These are phyloP conservation scores for Mycena chlorophos DNA, from an alignment of 768 basidiomycete genomes.

Conservation along the genomic window DNA sequence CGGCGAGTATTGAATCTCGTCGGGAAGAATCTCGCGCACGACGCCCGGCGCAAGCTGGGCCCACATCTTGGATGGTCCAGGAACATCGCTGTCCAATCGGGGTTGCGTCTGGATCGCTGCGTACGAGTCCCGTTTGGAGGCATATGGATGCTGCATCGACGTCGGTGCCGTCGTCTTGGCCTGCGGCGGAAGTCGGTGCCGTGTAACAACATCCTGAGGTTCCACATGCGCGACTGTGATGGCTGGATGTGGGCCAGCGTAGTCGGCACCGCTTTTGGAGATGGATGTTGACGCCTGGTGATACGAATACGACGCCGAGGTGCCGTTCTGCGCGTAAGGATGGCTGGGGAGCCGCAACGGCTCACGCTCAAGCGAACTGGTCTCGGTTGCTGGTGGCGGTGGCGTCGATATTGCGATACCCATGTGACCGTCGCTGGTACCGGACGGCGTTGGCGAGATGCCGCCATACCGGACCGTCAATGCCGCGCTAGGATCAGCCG, in stretches of 20 bases:
- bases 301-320: slow-evolving; percentile 30
- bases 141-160: slow-evolving; percentile 45
- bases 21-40: slow-evolving; percentile 45
- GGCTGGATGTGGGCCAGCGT: slow-evolving; percentile 39
- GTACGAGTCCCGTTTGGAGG: slow-evolving; percentile 38
- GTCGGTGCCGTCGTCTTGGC: slow-evolving; percentile 13
- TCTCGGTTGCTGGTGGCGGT: slow-evolving; percentile 31
- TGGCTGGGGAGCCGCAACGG: slow-evolving; percentile 41
- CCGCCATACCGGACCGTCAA: slow-evolving; percentile 13
- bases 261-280: slow-evolving; percentile 29
- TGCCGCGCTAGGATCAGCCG: slow-evolving; percentile 27
- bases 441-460: slow-evolving; percentile 32
- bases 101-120: slow-evolving; percentile 33
- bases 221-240: slow-evolving; percentile 14
- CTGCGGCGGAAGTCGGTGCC: slow-evolving; percentile 41
- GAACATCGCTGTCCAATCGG: slow-evolving; percentile 39
- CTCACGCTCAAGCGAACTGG: slow-evolving; percentile 25
- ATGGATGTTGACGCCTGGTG: slow-evolving; percentile 14
- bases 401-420: slow-evolving; percentile 41
- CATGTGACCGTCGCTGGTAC: slow-evolving; percentile 29
- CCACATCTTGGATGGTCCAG: slow-evolving; percentile 52
- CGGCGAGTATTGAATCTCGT: slow-evolving; percentile 51
- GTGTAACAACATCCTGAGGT: slow-evolving; percentile 30
- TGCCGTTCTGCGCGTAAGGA: slow-evolving; percentile 50
- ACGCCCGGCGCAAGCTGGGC: slow-evolving; percentile 46